phyloP scores from a whole-genome alignment of 2,329 filamentous ascomycete genomes.

The Escovopsis weberi region DNA sequence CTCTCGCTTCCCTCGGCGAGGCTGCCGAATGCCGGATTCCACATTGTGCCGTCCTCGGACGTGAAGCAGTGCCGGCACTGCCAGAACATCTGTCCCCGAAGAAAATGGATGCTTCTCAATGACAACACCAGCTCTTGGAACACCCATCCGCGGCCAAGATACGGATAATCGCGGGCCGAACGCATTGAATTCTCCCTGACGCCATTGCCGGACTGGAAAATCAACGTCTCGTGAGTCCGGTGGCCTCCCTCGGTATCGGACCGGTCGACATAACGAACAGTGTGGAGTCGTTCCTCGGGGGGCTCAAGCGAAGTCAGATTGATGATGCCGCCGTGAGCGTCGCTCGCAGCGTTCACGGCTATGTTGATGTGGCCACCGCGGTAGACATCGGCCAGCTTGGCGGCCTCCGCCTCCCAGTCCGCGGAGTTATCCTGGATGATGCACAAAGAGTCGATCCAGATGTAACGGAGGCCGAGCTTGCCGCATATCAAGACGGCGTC shows the following conservation, averaged over 20 bases:
- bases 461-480: slow-evolving; percentile 7
- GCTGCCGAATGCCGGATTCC: not conserved
- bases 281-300: not conserved
- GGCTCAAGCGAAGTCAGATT: not conserved
- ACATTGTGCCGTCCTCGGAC: not conserved
- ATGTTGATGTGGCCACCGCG: slow-evolving; percentile 4
- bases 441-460: slow-evolving; percentile 16
- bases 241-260: no score
- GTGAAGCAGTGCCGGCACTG: not conserved
- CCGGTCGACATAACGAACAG: not conserved
- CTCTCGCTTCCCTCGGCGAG: not conserved
- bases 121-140: not conserved
- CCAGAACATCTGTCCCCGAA: not conserved
- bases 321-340: not conserved
- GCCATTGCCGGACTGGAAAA: not conserved
- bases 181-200: not conserved
- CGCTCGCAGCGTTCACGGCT: not conserved
- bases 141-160: not conserved
- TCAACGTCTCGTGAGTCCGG: not conserved
- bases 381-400: slow-evolving; percentile 8
- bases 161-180: not conserved
- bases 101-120: not conserved
- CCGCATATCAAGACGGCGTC: slow-evolving; percentile 9
- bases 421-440: slow-evolving; percentile 11
- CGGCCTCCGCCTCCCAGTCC: slow-evolving; percentile 8